Base-by-base conservation (phyloP, 2,329 filamentous ascomycete species). In the Penicillium sp. region DNA sequence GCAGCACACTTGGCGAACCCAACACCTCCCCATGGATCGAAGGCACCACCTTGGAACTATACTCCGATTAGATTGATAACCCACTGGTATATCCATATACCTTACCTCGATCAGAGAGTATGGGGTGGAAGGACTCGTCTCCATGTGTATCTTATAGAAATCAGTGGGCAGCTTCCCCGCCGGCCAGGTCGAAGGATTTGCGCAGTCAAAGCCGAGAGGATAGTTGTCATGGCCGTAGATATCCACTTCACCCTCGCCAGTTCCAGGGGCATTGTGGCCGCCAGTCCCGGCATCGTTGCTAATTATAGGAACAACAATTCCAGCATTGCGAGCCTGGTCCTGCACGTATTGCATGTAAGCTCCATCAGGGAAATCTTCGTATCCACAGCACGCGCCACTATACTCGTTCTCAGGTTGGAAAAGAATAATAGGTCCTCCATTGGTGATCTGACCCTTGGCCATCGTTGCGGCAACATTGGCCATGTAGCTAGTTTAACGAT, bases 361-460 rank as follows among this genome's bases (percentile, higher is more conserved):
- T 0, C 80, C 78, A 63, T 90, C 85, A 0, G 87, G 87, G 61
- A 88, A 89, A 2, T 73, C 69, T n/a, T 81, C 75, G 11, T 49
- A 40, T 2, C 75, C 75, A 4, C 73, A 74, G 16, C 75, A 73
- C 1, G 78, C 78, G 17, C 76, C 72, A 1, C 82, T 85, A 67
- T 93, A 92, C 69, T 94, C 90, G 59, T 94, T 95, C 69, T 95
- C 90, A 0, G 88, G 87, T 69, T 95, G 90, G 40, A 88, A 81
- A 1, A 93, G 75, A 57, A 95, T 90, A 8, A 95, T 81, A 0
- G 89, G 89, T 0, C 90, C 90, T 0, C 88, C 90, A 50, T 92
- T 89, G 1, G 89, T 93, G 65, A 95, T 92, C 65, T 94, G 89
- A 0, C 84, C 85, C 52, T 85, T 83, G 4, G 89, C 88, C 61